A percentile compares a stretch with the other conserved stretches of the same genome.
Conservation (phyloP, 2,329 filamentous ascomycete genomes). For the Trichoderma cornu-damae region DNA sequence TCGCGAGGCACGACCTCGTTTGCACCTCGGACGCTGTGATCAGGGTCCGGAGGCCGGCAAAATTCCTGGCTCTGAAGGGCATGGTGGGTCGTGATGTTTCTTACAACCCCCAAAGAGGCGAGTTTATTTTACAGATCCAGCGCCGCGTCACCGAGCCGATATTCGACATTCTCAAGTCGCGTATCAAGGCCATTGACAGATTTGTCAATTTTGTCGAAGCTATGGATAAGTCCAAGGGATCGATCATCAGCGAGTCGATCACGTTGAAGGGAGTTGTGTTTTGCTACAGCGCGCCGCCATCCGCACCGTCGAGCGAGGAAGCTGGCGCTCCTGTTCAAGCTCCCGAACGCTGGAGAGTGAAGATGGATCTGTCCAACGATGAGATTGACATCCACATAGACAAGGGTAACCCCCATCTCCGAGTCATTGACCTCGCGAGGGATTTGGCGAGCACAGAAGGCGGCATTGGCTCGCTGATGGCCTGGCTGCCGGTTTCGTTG, state of each 20-base stretch:
- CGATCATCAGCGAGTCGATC: constrained; percentile 54
- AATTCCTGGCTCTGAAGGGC: constrained; percentile 51
- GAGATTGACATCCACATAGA: constrained; percentile 57
- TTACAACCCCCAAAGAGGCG: constrained; percentile 55
- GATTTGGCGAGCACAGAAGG: constrained; percentile 51
- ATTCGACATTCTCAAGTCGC: constrained; percentile 52
- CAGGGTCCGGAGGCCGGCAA: constrained; percentile 47
- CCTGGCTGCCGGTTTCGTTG: constrained; percentile 55
- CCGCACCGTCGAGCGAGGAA: constrained; percentile 2
- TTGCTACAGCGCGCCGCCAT: constrained; percentile 50
- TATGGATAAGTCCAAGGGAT: constrained; percentile 51
- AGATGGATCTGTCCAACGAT: constrained; percentile 51
- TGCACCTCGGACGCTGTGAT: constrained; percentile 51
- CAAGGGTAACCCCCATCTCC: constrained; percentile 61
- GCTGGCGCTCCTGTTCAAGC: not conserved
- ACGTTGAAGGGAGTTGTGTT: constrained; percentile 62
- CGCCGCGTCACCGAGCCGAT: constrained; percentile 55
- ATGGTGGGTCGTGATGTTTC: constrained; percentile 57
- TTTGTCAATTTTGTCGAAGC: constrained; percentile 66
- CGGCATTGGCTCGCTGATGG: constrained; percentile 49
- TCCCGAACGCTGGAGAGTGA: constrained; percentile 45
- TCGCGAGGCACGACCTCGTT: constrained; percentile 27
- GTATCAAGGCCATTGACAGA: constrained; percentile 62
- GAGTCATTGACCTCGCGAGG: constrained; percentile 55
- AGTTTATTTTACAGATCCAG: constrained; percentile 58